Conservation (phyloP, 192 early-diverging fungal species). For the Backusella parvicylindrica region DNA sequence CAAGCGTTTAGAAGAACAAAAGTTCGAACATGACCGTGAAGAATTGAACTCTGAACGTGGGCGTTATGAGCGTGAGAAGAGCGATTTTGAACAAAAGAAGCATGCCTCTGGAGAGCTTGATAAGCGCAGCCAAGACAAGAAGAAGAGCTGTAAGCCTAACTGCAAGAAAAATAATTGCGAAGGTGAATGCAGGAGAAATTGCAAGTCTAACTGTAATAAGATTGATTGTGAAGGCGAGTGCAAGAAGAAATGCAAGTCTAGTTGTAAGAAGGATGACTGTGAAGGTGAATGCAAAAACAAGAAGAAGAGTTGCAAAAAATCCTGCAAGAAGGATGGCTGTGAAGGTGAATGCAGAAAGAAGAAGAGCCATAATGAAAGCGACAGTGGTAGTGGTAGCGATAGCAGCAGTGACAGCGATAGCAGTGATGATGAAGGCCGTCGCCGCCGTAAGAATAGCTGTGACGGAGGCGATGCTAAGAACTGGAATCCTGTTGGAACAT, state of each 20-base stretch:
- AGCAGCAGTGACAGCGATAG: neutral
- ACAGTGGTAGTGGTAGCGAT: neutral
- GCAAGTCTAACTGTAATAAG: neutral
- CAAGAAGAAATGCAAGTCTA: neutral
- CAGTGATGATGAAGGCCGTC: constrained; percentile 6
- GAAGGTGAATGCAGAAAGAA: constrained; percentile 12
- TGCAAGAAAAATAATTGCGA: neutral
- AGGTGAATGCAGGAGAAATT: constrained; percentile 3
- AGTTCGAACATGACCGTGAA: constrained; percentile 10
- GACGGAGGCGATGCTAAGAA: constrained; percentile 13
- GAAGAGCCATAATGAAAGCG: constrained; percentile 12
- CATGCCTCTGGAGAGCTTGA: neutral
- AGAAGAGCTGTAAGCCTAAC: neutral
- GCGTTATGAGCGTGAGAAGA: neutral
- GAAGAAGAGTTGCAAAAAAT: neutral
- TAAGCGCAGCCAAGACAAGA: neutral
- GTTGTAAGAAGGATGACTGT: neutral
- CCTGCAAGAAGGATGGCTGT: neutral
- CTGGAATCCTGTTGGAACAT: constrained; percentile 45
- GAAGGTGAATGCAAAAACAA: constrained; percentile 9
- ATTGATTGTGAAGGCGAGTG: neutral
- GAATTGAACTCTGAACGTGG: constrained; percentile 18
- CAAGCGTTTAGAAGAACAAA: constrained; percentile 12
- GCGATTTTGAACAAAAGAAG: neutral
- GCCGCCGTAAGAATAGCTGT: constrained; percentile 14